Conservation (phyloP, 2,329 filamentous ascomycete species). For the Cladosporium sp. region DNA sequence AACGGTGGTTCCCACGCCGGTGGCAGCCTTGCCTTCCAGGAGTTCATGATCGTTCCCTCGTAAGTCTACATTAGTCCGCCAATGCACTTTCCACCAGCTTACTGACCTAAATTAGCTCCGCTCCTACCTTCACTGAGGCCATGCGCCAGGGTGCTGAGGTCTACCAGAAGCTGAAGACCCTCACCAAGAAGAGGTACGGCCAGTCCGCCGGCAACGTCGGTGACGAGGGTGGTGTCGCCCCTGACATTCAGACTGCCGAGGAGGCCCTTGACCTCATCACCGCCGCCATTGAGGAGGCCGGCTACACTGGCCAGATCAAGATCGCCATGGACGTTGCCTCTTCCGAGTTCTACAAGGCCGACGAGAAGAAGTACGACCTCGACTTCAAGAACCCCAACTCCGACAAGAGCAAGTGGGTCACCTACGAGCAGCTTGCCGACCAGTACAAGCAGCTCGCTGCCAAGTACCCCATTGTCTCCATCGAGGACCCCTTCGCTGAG, state of each 20-base stretch:
- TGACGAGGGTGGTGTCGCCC: conserved; percentile 98
- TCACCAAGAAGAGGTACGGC: conserved; percentile 99
- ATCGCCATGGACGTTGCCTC: conserved; percentile 99
- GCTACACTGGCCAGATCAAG: conserved; percentile 93
- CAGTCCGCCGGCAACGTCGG: conserved; percentile 98
- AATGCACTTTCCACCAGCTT: conserved; percentile 2
- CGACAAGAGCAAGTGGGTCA: conserved; percentile 95
- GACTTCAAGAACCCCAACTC: conserved; percentile 99
- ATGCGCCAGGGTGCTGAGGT: conserved; percentile 95
- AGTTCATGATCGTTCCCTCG: conserved; percentile 52
- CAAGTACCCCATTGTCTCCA: conserved; percentile 98
- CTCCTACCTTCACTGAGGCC: conserved; percentile 88
- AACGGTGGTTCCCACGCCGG: conserved; percentile 87
- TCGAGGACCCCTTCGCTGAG: conserved; percentile 98
- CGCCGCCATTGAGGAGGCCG: conserved; percentile 87
- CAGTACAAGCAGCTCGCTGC: conserved; percentile 80
- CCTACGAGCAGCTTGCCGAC: conserved; percentile 92
- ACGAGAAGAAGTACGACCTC: conserved; percentile 98
- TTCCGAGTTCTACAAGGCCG: conserved; percentile 96
- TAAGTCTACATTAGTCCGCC: conserved; percentile 24
- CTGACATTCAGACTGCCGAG: conserved; percentile 94
- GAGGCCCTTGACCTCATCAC: conserved; percentile 92
- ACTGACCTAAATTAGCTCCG: conserved; percentile 51
- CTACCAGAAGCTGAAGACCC: conserved; percentile 94
- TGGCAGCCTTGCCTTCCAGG: conserved; percentile 68